Evolutionary conservation across 23 red algal species (phyloP), one percentile per base, ranked within the genome.

Genomic region (Gracilaria caudata): DNA sequence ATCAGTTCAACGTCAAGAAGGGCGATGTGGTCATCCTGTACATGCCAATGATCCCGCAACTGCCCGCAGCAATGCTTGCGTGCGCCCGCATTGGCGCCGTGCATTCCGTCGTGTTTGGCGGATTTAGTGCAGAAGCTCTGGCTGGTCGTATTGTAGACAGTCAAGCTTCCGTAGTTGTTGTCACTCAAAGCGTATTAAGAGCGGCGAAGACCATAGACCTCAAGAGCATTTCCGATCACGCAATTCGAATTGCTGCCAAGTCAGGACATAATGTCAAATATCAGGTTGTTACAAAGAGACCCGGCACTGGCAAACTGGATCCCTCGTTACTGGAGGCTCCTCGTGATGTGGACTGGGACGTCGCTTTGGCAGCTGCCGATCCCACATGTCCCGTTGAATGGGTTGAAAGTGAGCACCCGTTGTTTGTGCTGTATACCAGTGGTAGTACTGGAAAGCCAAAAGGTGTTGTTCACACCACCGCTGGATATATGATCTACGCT

Each of bases 21-120:
- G 97, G 97, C 45, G 97, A 99, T 28, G 80, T 88, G 0, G 97
- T 99, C 16, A 76, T 89, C 10, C 65, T 95, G 57, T 99, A 99
- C 54, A 99, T 99, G 97, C 97, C 97, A 1, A 99, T 96, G 93
- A 88, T 95, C 35, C 83, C 89, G 13, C 93, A 99, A 78, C 78
- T 99, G 25, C 90, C 91, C 26, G 86, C 81, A 1, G 92, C 89
- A 0, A 99, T 99, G 97, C 93, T 99, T 25, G 97, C 97, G 61
- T 95, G 93, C 65, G 97, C 97, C n/a, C 58, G 97, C 30, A 99
- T 99, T 46, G 97, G 97, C 26, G 97, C 97, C 28, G 87, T 99
- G 23, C 97, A 99, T 64, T 95, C 82, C 25, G 97, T 99, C 16
- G 97, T 99, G 70, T 99, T 99, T 81, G 97, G 88, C 13, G 97